Evolutionary conservation across 2,329 filamentous ascomycete species (phyloP), one percentile per base, ranked within the genome.

Genomic region (Rhinocladiella similis): DNA sequence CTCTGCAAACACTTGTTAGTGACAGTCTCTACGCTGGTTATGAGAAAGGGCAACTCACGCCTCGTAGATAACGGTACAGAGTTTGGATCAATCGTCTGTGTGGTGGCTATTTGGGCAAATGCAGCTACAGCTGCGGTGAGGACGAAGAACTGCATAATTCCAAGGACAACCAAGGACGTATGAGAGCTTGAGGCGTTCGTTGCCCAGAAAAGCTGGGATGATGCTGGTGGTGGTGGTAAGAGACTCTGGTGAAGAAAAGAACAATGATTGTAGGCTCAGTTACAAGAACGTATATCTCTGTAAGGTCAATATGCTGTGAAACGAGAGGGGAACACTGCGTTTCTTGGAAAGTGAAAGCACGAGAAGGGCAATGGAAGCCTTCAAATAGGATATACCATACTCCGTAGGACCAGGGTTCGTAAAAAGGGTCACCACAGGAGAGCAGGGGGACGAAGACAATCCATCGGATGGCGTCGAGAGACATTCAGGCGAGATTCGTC

Each of bases 51-150:
- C 22, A 18, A 60, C 69, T 61, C 47, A 77, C 75, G 59, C 64
- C 72, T 71, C 7, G 71, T 75, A 2, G 64, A 38, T 12, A 67
- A 29, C 3, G 66, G 63, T 27, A 78, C 69, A n/a, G 65, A 68
- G 53, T 63, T 69, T 5, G 68, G 71, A 55, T 77, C 69, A 48
- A 78, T 68, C 27, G 61, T 64, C 56, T 72, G 78, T 65, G 70
- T 67, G 50, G 57, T 62, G 35, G 65, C 72, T 55, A 75, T 57
- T 25, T 68, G 67, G 55, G 69, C 63, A 46, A 75, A 54, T 45
- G 67, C 61, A 53, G 74, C 59, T 19, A 76, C 54, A 19, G 65
- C 50, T 47, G 57, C 54, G 35, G 62, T 35, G 63, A 67, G 53
- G 60, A 68, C 53, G 62, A 63, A 58, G 68, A 41, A 59, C 50